phyloP scores from a whole-genome alignment of 2,329 filamentous ascomycete species.

The Fusarium musae region DNA sequence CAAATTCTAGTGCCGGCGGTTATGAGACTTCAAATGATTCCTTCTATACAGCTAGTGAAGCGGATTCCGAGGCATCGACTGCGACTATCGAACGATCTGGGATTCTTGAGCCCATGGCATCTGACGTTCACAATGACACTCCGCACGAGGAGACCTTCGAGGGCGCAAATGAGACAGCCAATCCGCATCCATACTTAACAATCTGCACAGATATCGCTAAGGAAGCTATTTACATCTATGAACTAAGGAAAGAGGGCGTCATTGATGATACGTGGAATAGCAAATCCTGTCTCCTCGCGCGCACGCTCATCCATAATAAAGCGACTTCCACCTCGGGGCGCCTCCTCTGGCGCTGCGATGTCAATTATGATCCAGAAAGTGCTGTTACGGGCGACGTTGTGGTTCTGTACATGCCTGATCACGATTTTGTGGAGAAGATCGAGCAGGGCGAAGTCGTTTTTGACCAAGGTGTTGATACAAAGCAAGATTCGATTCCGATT shows the following conservation, averaged over 20 bases:
- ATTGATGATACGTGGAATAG: neutral
- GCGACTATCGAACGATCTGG: neutral
- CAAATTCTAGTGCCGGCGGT: neutral
- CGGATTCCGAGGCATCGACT: rapidly evolving
- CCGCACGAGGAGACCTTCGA: rapidly evolving
- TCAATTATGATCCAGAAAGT: neutral
- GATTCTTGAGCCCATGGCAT: neutral
- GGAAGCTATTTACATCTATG: neutral
- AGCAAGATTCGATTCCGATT: neutral
- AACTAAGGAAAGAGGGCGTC: neutral
- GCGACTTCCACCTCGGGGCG: no score
- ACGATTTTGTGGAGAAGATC: neutral
- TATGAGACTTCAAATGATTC: neutral
- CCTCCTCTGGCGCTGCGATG: neutral
- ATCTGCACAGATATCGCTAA: rapidly evolving
- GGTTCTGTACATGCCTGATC: neutral
- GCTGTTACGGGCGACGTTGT: rapidly evolving
- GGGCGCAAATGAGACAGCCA: rapidly evolving
- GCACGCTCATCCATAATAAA: neutral
- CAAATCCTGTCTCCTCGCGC: neutral
- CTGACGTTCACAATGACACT: rapidly evolving
- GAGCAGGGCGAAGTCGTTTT: neutral
- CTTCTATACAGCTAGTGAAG: no score
- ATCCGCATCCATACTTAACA: neutral
- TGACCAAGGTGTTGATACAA: rapidly evolving